Evolutionary conservation across 495 filamentous ascomycete species (phyloP), one percentile per base, ranked within the genome.

Genomic region (Chaetomium cochliodes): DNA sequence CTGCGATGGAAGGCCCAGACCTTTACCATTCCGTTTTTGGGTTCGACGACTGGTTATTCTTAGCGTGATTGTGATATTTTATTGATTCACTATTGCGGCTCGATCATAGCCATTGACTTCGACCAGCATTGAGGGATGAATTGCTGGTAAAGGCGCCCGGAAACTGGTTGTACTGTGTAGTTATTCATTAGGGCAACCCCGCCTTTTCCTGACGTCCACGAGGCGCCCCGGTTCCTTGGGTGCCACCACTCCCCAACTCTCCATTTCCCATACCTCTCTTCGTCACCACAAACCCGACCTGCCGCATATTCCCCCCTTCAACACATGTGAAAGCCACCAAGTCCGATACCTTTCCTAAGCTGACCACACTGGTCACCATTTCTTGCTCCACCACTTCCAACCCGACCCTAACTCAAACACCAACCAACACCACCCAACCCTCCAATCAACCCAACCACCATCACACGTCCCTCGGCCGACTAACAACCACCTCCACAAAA

Each of bases 401-500:
- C 41, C 13, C 33, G n/a, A n/a, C 52, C 12, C 49, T n/a, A 26
- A 51, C 6, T 33, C 22, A 6, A 28, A 23, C 5, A 23, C 41
- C 41, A 30, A 47, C n/a, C 23, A 2, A 20, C 41, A 9, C 11
- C 39, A 11, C 37, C 54, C 59, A 63, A 39, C 28, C 37, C 30
- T 20, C 26, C 20, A 66, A 59, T 16, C 55, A n/a, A 15, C 23
- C 13, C 50, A 46, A 20, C 46, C 42, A 5, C 41, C 22, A 23
- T 42, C 49, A 5, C 51, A 64, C 50, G 18, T 22, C 33, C 26
- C 26, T 37, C 23, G 26, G 28, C 30, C 46, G 44, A 6, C 30
- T 18, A n/a, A 44, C 30, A 30, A 30, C 28, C 28, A 30, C 28
- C 28, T 20, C 23, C 61, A 77, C 67, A 47, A n/a, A n/a, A n/a